These are phyloP conservation scores for Piromyces finnis DNA, from an alignment of 192 early-diverging fungal species.

Conservation along the genomic window DNA sequence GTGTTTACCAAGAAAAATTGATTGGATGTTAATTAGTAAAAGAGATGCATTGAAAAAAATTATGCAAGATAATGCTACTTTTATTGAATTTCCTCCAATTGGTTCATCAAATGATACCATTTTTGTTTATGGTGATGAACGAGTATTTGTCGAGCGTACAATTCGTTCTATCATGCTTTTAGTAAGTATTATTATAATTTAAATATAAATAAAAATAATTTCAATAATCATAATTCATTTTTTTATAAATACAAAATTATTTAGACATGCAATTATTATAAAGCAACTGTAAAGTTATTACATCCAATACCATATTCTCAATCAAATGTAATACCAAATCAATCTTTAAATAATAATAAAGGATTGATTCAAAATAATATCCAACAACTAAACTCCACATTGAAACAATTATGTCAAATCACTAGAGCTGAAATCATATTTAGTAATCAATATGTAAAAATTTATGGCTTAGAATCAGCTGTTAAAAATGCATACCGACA, in stretches of 20 bases:
- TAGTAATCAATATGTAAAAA: conserved; percentile 33
- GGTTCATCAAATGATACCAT: conserved; percentile 29
- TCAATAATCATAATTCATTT: too few relatives aligned
- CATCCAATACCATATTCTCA: neutral
- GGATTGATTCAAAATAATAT: conserved; percentile 9
- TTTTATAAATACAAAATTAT: too few relatives aligned
- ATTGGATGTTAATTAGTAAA: conserved; percentile 53
- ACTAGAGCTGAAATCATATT: conserved; percentile 45
- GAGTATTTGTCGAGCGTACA: conserved; percentile 52
- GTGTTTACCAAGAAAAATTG: conserved; percentile 50
- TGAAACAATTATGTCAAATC: conserved; percentile 21
- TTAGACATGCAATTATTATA: neutral
- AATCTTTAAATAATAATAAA: conserved; percentile 4
- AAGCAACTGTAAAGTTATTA: neutral
- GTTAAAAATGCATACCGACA: conserved; percentile 37
- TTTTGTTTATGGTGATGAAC: conserved; percentile 42
- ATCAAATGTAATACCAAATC: conserved; percentile 13
- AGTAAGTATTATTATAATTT: conserved; percentile 25
- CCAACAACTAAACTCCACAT: conserved; percentile 12
- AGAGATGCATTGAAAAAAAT: conserved; percentile 43
- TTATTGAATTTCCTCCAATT: conserved; percentile 40
- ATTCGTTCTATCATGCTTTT: conserved; percentile 48
- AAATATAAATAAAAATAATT: too few relatives aligned
- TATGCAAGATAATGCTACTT: conserved; percentile 58
- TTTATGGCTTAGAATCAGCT: conserved; percentile 46